These are phyloP conservation scores for Agaricus subrufescens DNA, from an alignment of 768 basidiomycete genomes.

Conservation along the genomic window DNA sequence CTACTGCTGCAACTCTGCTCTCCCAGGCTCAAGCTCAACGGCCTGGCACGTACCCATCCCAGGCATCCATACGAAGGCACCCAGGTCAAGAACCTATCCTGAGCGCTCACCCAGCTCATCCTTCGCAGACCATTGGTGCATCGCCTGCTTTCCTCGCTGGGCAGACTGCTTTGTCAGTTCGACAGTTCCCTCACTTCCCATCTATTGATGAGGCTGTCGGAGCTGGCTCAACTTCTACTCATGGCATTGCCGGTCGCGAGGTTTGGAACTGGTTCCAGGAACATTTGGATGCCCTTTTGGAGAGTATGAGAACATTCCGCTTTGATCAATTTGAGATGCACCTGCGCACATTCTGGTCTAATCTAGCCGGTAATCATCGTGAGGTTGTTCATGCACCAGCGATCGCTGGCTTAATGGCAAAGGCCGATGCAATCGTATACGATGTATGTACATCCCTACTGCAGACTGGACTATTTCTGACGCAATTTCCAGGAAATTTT, in stretches of 20 bases:
- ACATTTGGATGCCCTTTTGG: conserved; percentile 79
- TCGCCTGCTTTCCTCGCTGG: conserved; percentile 41
- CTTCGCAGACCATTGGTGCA: conserved; percentile 46
- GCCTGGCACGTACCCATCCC: conserved; percentile 55
- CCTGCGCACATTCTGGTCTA: conserved; percentile 82
- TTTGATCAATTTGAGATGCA: conserved; percentile 91
- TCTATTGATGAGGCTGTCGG: conserved; percentile 83
- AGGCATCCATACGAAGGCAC: conserved; percentile 76
- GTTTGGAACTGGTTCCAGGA: conserved; percentile 93
- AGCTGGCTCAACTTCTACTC: conserved; percentile 66
- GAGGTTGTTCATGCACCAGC: conserved; percentile 88
- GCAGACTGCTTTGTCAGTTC: conserved; percentile 58
- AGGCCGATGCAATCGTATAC: conserved; percentile 86
- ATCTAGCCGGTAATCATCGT: conserved; percentile 66
- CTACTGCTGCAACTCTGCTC: conserved; percentile 71
- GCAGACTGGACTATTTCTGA: conserved; percentile 10
- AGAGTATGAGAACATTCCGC: conserved; percentile 70
- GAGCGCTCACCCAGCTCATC: conserved; percentile 44
- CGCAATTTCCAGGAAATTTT: conserved; percentile 66
- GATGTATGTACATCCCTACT: conserved; percentile 56
- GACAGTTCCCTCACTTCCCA: conserved; percentile 77
- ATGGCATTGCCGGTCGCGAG: conserved; percentile 76
- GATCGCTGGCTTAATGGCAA: conserved; percentile 83
- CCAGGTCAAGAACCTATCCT: conserved; percentile 54
- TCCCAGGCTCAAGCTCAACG: conserved; percentile 73